phyloP scores from a whole-genome alignment of 108 stramenopile species.

The Cyclotella sp. region DNA sequence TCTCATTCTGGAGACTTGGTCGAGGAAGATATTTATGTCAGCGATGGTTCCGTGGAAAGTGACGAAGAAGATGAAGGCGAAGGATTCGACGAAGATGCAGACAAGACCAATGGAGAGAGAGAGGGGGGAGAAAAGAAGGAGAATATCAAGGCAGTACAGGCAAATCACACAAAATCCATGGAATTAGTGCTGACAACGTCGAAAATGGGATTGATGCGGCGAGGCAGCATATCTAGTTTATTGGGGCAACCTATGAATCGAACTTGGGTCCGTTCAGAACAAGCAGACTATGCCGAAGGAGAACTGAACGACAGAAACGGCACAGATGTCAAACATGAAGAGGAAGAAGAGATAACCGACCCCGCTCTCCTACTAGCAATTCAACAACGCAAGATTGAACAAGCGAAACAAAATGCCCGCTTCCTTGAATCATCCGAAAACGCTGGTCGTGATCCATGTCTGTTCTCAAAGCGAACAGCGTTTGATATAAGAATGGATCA shows the following conservation, averaged over 20 bases:
- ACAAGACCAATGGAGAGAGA: neutral
- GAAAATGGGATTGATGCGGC: constrained; percentile 85
- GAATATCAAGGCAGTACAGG: neutral
- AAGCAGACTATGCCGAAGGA: constrained; percentile 8
- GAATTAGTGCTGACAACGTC: constrained; percentile 77
- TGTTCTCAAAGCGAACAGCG: constrained; percentile 89
- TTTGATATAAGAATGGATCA: constrained; percentile 94
- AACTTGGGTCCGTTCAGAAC: constrained; percentile 71
- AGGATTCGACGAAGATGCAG: constrained; percentile 28
- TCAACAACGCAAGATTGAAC: constrained; percentile 83
- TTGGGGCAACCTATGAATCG: constrained; percentile 59
- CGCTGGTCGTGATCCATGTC: constrained; percentile 88
- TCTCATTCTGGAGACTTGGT: constrained; percentile 81
- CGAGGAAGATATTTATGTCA: constrained; percentile 81
- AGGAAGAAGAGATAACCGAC: constrained; percentile 76
- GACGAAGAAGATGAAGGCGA: constrained; percentile 28
- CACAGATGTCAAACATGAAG: constrained; percentile 33
- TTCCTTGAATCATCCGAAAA: constrained; percentile 85
- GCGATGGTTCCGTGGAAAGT: constrained; percentile 58
- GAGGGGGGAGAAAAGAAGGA: constrained; percentile 10
- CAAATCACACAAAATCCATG: constrained; percentile 6
- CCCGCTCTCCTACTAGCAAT: constrained; percentile 77
- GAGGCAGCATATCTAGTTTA: constrained; percentile 56
- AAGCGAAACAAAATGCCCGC: constrained; percentile 72
- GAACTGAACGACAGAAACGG: constrained; percentile 27